A percentile compares a stretch with the other conserved stretches of the same genome.
These are phyloP conservation scores for Cyberlindnera euphorbiiphila DNA, from an alignment of 805 yeast genomes.

Conservation along the genomic window DNA sequence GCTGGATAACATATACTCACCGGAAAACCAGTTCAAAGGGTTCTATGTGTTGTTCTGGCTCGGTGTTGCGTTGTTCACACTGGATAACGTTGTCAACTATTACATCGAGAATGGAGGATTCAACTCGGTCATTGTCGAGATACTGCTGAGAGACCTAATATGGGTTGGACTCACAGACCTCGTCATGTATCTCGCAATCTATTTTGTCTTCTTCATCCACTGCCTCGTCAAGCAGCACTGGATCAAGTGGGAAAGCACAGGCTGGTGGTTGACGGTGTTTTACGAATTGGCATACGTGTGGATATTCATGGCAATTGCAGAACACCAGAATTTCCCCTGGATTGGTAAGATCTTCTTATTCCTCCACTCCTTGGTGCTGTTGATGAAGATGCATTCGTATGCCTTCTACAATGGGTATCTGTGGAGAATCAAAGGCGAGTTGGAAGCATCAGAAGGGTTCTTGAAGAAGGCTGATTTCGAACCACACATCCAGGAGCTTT, in stretches of 20 bases:
- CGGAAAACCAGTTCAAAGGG: slow-evolving; percentile 54
- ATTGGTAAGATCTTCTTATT: slow-evolving; percentile 82
- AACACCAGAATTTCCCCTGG: slow-evolving; percentile 70
- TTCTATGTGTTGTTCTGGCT: slow-evolving; percentile 81
- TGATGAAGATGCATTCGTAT: slow-evolving; percentile 96
- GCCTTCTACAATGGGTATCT: slow-evolving; percentile 89
- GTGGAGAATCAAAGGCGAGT: slow-evolving; percentile 59
- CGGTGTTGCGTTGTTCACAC: slow-evolving; percentile 36
- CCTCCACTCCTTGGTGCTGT: slow-evolving; percentile 76
- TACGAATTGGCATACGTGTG: slow-evolving; percentile 52
- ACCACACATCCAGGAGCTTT: slow-evolving; percentile 27
- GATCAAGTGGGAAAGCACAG: slow-evolving; percentile 59
- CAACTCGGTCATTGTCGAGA: slow-evolving; percentile 50
- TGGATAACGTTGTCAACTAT: slow-evolving; percentile 52
- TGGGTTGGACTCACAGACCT: slow-evolving; percentile 73
- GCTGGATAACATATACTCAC: slow-evolving; percentile 20
- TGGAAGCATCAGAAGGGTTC: slow-evolving; percentile 43
- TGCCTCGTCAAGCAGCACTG: slow-evolving; percentile 39
- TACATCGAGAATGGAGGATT: slow-evolving; percentile 44
- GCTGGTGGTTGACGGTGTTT: slow-evolving; percentile 58
- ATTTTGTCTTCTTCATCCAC: slow-evolving; percentile 60
- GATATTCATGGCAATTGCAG: slow-evolving; percentile 55
- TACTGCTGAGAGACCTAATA: slow-evolving; percentile 57
- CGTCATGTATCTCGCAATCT: slow-evolving; percentile 66
- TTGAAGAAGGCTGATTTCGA: slow-evolving; percentile 36